Base-by-base conservation (phyloP, 495 filamentous ascomycete species). In the Daldinia grandis region DNA sequence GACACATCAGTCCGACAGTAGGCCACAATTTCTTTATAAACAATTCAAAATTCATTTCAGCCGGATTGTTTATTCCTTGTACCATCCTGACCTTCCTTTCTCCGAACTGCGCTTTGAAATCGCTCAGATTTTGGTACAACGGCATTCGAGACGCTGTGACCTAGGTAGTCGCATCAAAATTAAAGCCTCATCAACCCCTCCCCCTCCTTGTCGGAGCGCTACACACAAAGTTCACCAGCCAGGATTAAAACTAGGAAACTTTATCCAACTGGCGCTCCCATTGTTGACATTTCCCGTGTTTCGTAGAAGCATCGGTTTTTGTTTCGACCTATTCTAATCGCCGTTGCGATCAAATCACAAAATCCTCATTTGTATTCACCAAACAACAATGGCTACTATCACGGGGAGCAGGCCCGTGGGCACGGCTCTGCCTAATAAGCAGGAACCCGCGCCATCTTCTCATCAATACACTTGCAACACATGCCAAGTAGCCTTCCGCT, bases 381-480 rank as follows among this genome's bases (percentile, higher is more conserved):
- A 38, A 38, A 28, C 63, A 61, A 78, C 61, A 21, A 89, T 90
- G 87, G 86, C 86, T 37, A 87, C 87, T 10, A 83, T 87, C 58
- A 76, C 81, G 49, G 78, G 78, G 14, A 83, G 68, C 71, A 75
- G 82, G 58, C 65, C 76, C 19, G 75, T 79, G 17, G 71, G 78
- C 28, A 73, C 76, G 31, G 60, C 74, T 37, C 69, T 72, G 17
- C 60, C 71, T 50, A 53, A 76, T 5, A 71, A 69, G 24, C 74
- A 76, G 56, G 82, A 85, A 38, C 64, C 77, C 24, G 59, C 78
- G 31, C 76, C 86, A 7, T 77, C 75, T 33, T 87, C 90, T 24
- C 91, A 97, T 78, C 94, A 95, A 1, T 98, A 93, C 79, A 97
- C 95, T 49, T 99, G 95, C 87, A 99, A 99, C 82, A 93, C 95